Evolutionary conservation across 116 monocot genomes (phyloP), one percentile per base, ranked within the genome.

Genomic region (Posidonia oceanica): DNA sequence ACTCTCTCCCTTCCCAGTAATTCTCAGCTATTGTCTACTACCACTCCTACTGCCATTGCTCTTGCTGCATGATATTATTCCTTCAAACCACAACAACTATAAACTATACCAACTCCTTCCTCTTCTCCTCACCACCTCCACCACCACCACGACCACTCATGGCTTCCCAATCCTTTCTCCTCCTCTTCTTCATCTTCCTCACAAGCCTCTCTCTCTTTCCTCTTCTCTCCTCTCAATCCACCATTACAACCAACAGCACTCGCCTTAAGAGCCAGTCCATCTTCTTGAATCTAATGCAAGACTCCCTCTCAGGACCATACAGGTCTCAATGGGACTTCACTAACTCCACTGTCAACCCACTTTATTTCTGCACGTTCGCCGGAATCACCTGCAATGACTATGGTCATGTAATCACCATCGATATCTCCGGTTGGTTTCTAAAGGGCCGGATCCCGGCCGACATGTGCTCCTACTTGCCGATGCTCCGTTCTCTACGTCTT

Each of bases 261-360:
- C 12, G 11, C 7, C 48, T 48, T 48, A 2, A 48, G 6, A 48
- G 12, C 11, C 48, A 91, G 66, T 65, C 75, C 58, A 20, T 10
- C 80, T 97, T 82, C 77, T 82, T 97, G 72, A 74, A 78, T 54
- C 83, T 82, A 39, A 85, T 89, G 82, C 82, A 85, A 51, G 70
- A 76, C 16, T 81, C 86, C 59, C 87, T 97, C 40, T 21, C 41
- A 3, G 89, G 97, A 11, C 66, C 75, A 12, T 58, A 69, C 61
- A 82, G 84, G 64, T 71, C 83, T 3, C 38, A 22, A 0, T 97
- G 92, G 97, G 61, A 75, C 79, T 66, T 77, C 59, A 0, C 67
- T 51, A n/a, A 39, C 78, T 37, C 23, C n/a, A n/a, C 55, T 16
- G 56, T 7, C 17, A 18, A 54, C 36, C 61, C 13, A 36, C 64